Conservation (phyloP, 148 eudicot species). For the Rheum nobile region DNA sequence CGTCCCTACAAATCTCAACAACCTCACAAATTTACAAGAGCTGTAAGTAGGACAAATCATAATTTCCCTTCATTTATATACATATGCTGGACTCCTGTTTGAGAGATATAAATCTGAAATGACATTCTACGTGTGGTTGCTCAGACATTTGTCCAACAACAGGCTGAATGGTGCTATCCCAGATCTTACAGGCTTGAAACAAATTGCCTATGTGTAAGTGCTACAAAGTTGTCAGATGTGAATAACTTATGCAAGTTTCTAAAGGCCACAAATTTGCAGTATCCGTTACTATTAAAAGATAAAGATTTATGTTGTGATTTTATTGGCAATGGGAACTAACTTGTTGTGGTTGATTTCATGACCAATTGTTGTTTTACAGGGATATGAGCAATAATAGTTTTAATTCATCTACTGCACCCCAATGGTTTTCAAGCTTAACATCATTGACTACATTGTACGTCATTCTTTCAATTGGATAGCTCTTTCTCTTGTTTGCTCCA, state of each 20-base stretch:
- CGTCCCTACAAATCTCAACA: conserved; percentile 42
- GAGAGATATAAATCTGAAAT: neutral
- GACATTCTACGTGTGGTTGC: conserved; percentile 11
- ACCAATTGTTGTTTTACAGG: conserved; percentile 36
- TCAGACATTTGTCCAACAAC: conserved; percentile 70
- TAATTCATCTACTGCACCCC: conserved; percentile 38
- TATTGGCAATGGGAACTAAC: neutral
- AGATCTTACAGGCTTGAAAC: conserved; percentile 51
- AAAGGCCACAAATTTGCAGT: neutral
- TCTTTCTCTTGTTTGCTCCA: neutral
- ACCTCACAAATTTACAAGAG: conserved; percentile 41
- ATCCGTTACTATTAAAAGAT: neutral
- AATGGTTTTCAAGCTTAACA: conserved; percentile 53
- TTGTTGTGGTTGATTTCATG: neutral
- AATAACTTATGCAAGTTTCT: neutral
- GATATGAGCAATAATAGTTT: conserved; percentile 93
- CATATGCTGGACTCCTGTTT: neutral
- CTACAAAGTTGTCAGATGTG: neutral
- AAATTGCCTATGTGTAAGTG: conserved; percentile 23
- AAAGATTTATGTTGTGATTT: neutral
- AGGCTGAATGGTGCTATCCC: conserved; percentile 51
- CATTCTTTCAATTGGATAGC: conserved; percentile 12
- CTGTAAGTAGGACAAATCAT: conserved; percentile 40
- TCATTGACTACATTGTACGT: conserved; percentile 71
- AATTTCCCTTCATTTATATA: neutral